These are phyloP conservation scores for Cladosporium colombiae DNA, from an alignment of 2,329 filamentous ascomycete species.

Conservation along the genomic window DNA sequence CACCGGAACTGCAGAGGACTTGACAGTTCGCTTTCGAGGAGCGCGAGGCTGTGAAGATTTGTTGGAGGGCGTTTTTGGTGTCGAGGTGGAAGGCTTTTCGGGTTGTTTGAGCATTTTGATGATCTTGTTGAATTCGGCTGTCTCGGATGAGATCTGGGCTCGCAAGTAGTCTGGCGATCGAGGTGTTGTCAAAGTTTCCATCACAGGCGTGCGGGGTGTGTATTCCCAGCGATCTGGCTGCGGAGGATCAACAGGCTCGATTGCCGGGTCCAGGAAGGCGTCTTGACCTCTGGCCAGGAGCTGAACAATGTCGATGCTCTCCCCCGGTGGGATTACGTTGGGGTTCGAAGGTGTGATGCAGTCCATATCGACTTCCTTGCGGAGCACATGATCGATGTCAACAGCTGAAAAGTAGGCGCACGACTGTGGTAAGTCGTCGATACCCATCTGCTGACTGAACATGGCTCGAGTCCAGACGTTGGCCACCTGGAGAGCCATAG, in stretches of 20 bases:
- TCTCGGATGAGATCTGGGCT: constrained; percentile 77
- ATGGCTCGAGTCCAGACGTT: constrained; percentile 97
- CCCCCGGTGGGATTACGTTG: constrained; percentile 75
- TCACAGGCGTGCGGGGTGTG: constrained; percentile 71
- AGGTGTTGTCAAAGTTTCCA: constrained; percentile 61
- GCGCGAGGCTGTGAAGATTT: constrained; percentile 5
- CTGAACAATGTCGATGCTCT: constrained; percentile 79
- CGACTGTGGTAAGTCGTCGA: constrained; percentile 87
- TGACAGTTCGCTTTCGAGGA: constrained; percentile 1
- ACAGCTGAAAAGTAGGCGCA: constrained; percentile 96
- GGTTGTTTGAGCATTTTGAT: constrained; percentile 55
- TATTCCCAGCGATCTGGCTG: constrained; percentile 66
- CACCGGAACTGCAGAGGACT: not conserved
- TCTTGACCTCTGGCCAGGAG: constrained; percentile 71
- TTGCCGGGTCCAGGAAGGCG: constrained; percentile 68
- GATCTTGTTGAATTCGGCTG: constrained; percentile 73
- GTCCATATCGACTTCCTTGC: constrained; percentile 98
- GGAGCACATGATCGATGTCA: constrained; percentile 91
- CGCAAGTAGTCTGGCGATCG: constrained; percentile 61
- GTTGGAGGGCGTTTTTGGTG: not conserved
- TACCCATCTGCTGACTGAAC: constrained; percentile 96
- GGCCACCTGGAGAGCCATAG: constrained; percentile 89
- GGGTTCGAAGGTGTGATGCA: constrained; percentile 89
- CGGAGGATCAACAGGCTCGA: constrained; percentile 60
- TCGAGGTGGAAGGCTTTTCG: constrained; percentile 2